phyloP scores from a whole-genome alignment of 306 rosid species.

The Geum urbanum region DNA sequence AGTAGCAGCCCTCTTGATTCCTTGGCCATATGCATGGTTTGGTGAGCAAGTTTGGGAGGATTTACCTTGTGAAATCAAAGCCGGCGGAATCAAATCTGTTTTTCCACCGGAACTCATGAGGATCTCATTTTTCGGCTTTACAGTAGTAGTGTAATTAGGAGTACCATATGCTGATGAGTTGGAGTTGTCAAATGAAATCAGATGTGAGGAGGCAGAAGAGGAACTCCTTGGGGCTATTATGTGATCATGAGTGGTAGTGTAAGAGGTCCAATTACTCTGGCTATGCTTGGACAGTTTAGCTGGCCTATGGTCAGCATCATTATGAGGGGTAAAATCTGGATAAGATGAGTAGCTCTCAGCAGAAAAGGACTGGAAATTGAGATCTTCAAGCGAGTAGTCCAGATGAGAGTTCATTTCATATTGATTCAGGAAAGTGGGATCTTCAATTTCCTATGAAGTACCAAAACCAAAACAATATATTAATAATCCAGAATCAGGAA shows the following conservation, averaged over 20 bases:
- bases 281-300: slow-evolving; percentile 36
- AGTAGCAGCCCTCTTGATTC: slow-evolving; percentile 24
- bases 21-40: slow-evolving; percentile 9
- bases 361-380: slow-evolving; percentile 32
- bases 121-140: slow-evolving; percentile 42
- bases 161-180: slow-evolving; percentile 25
- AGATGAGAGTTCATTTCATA: slow-evolving; percentile 25
- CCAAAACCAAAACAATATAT: not conserved
- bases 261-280: slow-evolving; percentile 31
- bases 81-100: slow-evolving; percentile 4
- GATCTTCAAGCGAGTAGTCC: slow-evolving; percentile 33
- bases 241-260: slow-evolving; percentile 10
- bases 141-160: slow-evolving; percentile 4
- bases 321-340: slow-evolving; percentile 19
- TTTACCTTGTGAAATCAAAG: slow-evolving; percentile 24
- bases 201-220: slow-evolving; percentile 43
- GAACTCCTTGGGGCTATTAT: slow-evolving; percentile 21
- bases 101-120: slow-evolving; percentile 12
- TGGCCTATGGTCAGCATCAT: slow-evolving; percentile 17
- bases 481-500: not conserved
- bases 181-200: slow-evolving; percentile 52
- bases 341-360: slow-evolving; percentile 36
- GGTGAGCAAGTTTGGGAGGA: slow-evolving; percentile 21
- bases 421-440: slow-evolving; percentile 18
- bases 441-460: slow-evolving; percentile 25